Evolutionary conservation across 768 basidiomycete genomes (phyloP), one percentile per base, ranked within the genome.

Genomic region (Leucocoprinus leucothites): DNA sequence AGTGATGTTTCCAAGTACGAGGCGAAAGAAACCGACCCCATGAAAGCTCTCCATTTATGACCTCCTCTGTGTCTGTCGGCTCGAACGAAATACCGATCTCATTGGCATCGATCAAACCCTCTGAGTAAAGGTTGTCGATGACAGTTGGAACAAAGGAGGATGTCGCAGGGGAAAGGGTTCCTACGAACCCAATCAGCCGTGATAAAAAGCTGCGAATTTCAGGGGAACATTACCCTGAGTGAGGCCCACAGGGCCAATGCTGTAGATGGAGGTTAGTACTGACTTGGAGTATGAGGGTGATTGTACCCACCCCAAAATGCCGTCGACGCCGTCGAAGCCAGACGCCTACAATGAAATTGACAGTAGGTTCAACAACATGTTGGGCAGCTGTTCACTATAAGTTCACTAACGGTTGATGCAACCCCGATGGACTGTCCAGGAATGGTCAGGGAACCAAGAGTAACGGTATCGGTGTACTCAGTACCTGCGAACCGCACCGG

Each of bases 391-490:
- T 7, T 38, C 7, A 38, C 28, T 7, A 36, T 1, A 9, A 24
- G 58, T 40, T 18, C 69, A 71, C 0, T 24, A 6, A 38, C 38
- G 11, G 11, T 63, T 3, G 70, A 64, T n/a, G 86, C 84, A 48
- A 82, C 85, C 61, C 86, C 86, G 48, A 89, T 85, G 7, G 84
- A 85, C 62, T 89, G 87, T 4, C 64, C 48, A 14, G 69, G 52
- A 48, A 89, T 78, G 46, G 73, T 72, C 21, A 86, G 75, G 24
- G 65, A 50, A 13, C 75, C 73, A 51, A 89, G 69, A 0, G 77
- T 74, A 38, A 89, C 82, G 2, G 69, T 72, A 64, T 88, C 87
- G 14, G 64, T 73, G 62, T 69, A 80, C 61, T 77, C 76, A 53
- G 66, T 74, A 25, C 77, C 76, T 77, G 14, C 4, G 50, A 48